Base-by-base conservation (phyloP, 2,329 filamentous ascomycete genomes). In the Elsinoe necatrix region DNA sequence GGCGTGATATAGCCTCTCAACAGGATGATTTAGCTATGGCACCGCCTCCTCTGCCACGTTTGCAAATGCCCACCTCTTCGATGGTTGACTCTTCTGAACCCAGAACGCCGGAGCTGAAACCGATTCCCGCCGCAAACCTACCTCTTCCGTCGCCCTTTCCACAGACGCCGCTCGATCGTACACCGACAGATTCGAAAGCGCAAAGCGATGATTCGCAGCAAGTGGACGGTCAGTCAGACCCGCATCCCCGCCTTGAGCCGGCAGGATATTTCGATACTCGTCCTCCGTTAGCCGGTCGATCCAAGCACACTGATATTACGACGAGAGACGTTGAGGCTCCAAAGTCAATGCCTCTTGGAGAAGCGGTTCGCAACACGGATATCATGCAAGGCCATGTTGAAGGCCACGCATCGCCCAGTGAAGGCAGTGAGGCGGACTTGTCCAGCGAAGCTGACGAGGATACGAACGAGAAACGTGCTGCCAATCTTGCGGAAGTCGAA, bases 141-240 rank as follows among this genome's bases (percentile, higher is more conserved):
- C 66, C 68, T 29, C 54, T 69, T n/a, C 68, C 67, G 3, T 69
- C 68, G 14, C 67, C 68, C 1, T 69, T 69, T 50, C 66, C 67
- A 23, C 54, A 56, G 21, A 56, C 54, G 12, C 54, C 54, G 9
- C 42, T 56, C 1, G 20, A 7, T 23, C 5, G 27, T 25, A 25
- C 27, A 4, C 14, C 27, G 8, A 50, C 45, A 8, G 12, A 45
- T 5, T 23, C 20, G 12, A 8, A 8, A n/a, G 18, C 9, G 23
- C 8, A 14, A 7, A 25, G 3, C 4, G 9, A 45, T 6, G 8
- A 12, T 5, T 1, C 20, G 11, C 2, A 27, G 27, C 21, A 2
- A n/a, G 6, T 25, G 3, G n/a, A 45, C 20, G 41, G 9, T 20
- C 20, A 4, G 21, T 5, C 41, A 12, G 21, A 45, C 8, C 2